Percentiles rank a stretch among this genome's conserved stretches.
phyloP scores from a whole-genome alignment of 1,284 basidiomycete genomes.

The Puccinia brachypodii region DNA sequence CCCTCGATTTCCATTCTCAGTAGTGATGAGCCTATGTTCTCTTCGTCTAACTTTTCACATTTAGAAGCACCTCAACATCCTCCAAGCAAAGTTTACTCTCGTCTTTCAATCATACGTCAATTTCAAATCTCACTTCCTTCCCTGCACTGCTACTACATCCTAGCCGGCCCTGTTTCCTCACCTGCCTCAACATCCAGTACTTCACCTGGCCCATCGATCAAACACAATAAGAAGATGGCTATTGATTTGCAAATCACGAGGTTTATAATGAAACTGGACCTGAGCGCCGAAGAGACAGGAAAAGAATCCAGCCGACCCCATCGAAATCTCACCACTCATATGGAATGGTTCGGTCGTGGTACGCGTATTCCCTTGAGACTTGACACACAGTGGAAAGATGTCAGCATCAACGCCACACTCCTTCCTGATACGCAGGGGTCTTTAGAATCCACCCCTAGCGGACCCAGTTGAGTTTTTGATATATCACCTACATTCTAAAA shows the following conservation, averaged over 20 bases:
- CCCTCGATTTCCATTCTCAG: not conserved
- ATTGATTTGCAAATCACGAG: slow-evolving; percentile 10
- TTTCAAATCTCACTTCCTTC: slow-evolving; percentile 23
- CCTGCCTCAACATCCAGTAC: not conserved
- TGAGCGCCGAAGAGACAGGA: slow-evolving; percentile 35
- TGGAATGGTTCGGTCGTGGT: slow-evolving; percentile 44
- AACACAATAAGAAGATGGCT: slow-evolving; percentile 16
- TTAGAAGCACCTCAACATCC: not conserved
- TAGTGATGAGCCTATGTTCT: not conserved
- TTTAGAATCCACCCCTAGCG: not conserved
- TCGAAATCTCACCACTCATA: slow-evolving; percentile 27
- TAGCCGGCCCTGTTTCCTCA: slow-evolving; percentile 1
- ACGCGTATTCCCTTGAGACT: slow-evolving; percentile 19
- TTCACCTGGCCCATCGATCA: not conserved
- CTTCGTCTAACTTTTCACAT: slow-evolving; percentile 2
- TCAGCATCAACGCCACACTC: slow-evolving; percentile 20
- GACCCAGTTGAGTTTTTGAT: slow-evolving; percentile 25
- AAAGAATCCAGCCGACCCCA: not conserved
- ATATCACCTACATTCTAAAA: not conserved
- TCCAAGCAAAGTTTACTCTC: not conserved
- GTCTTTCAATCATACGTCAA: slow-evolving; percentile 7
- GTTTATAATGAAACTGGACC: slow-evolving; percentile 34
- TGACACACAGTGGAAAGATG: slow-evolving; percentile 42
- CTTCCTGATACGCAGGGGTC: not conserved
- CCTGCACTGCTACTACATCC: slow-evolving; percentile 1